Base-by-base conservation (phyloP, 164 flowering plant genomes). In the Warburgia ugandensis region DNA sequence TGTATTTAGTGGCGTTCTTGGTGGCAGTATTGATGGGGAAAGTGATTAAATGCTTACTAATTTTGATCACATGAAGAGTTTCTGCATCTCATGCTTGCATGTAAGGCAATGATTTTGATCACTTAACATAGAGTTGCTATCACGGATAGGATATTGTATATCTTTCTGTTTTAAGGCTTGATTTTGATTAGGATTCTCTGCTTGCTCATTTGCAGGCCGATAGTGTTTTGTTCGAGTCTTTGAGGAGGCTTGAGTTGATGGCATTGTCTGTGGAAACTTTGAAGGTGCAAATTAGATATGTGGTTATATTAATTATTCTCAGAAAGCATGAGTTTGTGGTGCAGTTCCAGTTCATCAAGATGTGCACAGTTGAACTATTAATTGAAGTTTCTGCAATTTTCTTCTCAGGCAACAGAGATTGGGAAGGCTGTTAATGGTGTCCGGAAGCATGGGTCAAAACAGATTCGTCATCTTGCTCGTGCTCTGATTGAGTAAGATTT, bases 231-330 rank as follows among this genome's bases (percentile, higher is more conserved):
- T 70, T 59, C 37, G 96, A 92, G 3, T 83, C 79, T 0, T 63
- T 92, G 74, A 76, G 89, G 77, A 78, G 69, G 77, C 91, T 92
- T 50, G 79, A 88, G 45, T 60, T 85, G 71, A 80, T 85, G 98
- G 67, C 41, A 53, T 62, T 92, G 49, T 62, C 80, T 44, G 83
- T 92, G 45, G 84, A 71, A 50, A 71, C 70, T 46, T 58, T 92
- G 17, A 65, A 81, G 95, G 98, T 88, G 60, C 45, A 62, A 6
- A 27, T 45, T 29, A 20, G 30, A 42, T 55, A 27, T 41, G n/a
- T n/a, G n/a, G n/a, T n/a, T n/a, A n/a, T n/a, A n/a, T n/a, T n/a
- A n/a, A n/a, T n/a, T n/a, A n/a, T n/a, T n/a, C n/a, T n/a, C n/a
- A n/a, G n/a, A n/a, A n/a, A n/a, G n/a, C n/a, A n/a, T n/a, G n/a